Evolutionary conservation across 108 stramenopile species (phyloP).

Genomic region (Skeletonema menzelii): DNA sequence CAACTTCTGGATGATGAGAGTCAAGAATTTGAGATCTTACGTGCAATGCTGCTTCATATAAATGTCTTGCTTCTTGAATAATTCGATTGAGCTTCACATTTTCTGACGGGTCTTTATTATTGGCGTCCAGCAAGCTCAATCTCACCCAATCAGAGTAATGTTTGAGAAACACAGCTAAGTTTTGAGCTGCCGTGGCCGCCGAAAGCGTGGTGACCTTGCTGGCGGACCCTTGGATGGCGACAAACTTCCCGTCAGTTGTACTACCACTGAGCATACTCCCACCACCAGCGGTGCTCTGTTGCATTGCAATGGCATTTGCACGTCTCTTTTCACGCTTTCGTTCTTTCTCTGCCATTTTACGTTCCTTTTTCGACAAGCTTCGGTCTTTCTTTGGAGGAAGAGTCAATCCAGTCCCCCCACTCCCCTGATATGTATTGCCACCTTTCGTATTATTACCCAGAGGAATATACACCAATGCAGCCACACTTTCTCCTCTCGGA

Average conservation of each 20-base stretch:
- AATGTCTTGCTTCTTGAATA: constrained; percentile 64
- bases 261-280: constrained; percentile 1
- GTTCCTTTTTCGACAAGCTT: constrained; percentile 38
- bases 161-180: constrained; percentile 87
- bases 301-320: constrained; percentile 8
- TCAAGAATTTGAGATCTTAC: constrained; percentile 61
- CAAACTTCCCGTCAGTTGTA: neutral
- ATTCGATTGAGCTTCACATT: constrained; percentile 21
- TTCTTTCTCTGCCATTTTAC: constrained; percentile 38
- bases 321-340: constrained; percentile 29
- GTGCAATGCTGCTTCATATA: constrained; percentile 66
- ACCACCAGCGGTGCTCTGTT: neutral
- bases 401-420: constrained; percentile 7
- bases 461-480: constrained; percentile 21
- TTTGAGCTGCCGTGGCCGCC: constrained; percentile 84
- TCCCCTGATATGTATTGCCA: neutral
- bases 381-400: constrained; percentile 20
- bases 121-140: constrained; percentile 25
- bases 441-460: neutral
- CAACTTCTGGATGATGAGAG: constrained; percentile 72
- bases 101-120: neutral
- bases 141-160: constrained; percentile 54
- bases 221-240: constrained; percentile 37
- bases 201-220: constrained; percentile 61
- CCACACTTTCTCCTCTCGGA: constrained; percentile 64